A percentile compares a stretch with the other conserved stretches of the same genome.
These are phyloP conservation scores for Rusavskia elegans DNA, from an alignment of 495 filamentous ascomycete genomes.

Conservation along the genomic window DNA sequence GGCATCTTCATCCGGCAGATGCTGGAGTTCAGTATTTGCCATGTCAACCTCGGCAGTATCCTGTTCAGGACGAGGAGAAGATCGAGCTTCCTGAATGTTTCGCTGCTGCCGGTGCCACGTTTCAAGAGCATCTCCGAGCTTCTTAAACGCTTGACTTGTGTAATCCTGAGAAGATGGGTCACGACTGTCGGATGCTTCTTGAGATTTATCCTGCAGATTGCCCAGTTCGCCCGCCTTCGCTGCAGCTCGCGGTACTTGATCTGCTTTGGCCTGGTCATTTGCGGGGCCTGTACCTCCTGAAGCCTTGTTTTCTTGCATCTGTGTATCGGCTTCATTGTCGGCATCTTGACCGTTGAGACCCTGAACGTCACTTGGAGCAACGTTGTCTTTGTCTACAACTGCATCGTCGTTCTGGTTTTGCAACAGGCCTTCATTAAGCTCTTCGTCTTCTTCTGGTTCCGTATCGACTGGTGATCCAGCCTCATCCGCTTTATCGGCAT, in stretches of 20 bases:
- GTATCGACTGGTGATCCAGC: slow-evolving; percentile 30
- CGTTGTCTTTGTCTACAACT: slow-evolving; percentile 44
- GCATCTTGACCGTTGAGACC: slow-evolving; percentile 23
- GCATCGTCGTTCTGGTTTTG: slow-evolving; percentile 27
- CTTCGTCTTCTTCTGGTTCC: slow-evolving; percentile 31
- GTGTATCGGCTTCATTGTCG: slow-evolving; percentile 26
- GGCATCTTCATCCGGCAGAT: slow-evolving; percentile 68
- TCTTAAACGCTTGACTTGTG: slow-evolving; percentile 56
- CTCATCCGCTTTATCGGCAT: slow-evolving; percentile 27
- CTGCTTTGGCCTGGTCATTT: slow-evolving; percentile 11
- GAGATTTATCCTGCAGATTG: not conserved
- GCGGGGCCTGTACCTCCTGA: slow-evolving; percentile 14
- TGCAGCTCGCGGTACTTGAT: slow-evolving; percentile 25
- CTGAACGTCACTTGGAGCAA: slow-evolving; percentile 48
- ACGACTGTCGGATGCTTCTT: slow-evolving; percentile 6
- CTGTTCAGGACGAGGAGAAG: slow-evolving; percentile 38
- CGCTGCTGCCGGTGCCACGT: slow-evolving; percentile 74
- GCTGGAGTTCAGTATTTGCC: slow-evolving; percentile 67
- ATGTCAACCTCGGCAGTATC: slow-evolving; percentile 42
- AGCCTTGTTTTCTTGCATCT: slow-evolving; percentile 30
- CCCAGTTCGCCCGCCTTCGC: slow-evolving; percentile 14
- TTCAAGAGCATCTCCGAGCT: slow-evolving; percentile 85
- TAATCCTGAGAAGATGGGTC: not conserved
- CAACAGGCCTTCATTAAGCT: slow-evolving; percentile 27
- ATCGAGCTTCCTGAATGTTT: slow-evolving; percentile 55